These are phyloP conservation scores for Haberlea rhodopensis DNA, from an alignment of 257 asterid genomes.

Conservation along the genomic window DNA sequence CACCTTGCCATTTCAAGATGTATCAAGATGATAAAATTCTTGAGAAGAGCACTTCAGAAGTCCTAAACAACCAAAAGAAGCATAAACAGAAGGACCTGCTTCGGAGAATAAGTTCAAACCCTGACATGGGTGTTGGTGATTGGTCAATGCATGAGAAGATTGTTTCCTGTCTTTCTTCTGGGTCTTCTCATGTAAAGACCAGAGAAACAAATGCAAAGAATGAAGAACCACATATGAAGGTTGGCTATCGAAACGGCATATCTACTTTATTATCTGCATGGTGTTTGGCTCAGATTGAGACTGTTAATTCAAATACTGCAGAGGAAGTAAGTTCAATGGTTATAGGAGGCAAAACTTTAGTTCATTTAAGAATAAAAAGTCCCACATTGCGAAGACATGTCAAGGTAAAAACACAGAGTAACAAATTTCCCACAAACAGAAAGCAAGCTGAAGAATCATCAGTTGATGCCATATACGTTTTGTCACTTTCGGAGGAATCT, in stretches of 20 bases:
- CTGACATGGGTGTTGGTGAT: constrained; percentile 57
- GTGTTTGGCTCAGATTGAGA: constrained; percentile 70
- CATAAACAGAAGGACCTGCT: constrained; percentile 35
- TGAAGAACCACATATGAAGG: constrained; percentile 39
- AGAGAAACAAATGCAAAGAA: constrained; percentile 35
- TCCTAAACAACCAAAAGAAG: constrained; percentile 35
- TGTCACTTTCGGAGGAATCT: constrained; percentile 62
- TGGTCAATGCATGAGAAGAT: constrained; percentile 76
- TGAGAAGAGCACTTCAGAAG: constrained; percentile 44
- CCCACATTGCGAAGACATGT: constrained; percentile 39
- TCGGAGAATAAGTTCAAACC: constrained; percentile 35
- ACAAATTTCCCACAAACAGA: constrained; percentile 28
- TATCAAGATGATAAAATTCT: constrained; percentile 39
- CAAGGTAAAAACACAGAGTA: constrained; percentile 42
- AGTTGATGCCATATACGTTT: constrained; percentile 59
- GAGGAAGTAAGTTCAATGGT: constrained; percentile 53
- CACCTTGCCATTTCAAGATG: constrained; percentile 73
- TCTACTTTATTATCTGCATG: constrained; percentile 58
- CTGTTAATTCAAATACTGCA: constrained; percentile 43
- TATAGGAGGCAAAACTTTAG: constrained; percentile 64
- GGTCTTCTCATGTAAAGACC: constrained; percentile 37
- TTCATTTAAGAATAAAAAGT: constrained; percentile 62
- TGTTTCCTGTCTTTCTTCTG: constrained; percentile 47
- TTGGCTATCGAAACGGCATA: constrained; percentile 46
- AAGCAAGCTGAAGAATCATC: constrained; percentile 51